Evolutionary conservation across 257 asterid genomes (phyloP).

Genomic region (Nyctanthes arbortristis): DNA sequence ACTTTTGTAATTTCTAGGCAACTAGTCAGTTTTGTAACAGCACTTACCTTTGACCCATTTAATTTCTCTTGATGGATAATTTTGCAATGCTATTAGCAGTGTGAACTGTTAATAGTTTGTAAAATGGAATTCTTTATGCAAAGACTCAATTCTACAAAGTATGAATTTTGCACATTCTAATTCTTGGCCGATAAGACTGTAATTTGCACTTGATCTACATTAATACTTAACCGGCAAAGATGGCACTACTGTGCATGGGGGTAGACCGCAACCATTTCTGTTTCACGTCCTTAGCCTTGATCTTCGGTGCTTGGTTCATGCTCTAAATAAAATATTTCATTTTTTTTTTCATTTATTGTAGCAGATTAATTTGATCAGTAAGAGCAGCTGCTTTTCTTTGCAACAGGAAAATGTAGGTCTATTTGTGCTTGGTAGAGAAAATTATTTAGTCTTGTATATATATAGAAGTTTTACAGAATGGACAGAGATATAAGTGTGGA

Average conservation of each 20-base stretch:
- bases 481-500: too few species aligned
- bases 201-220: not conserved
- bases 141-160: not conserved
- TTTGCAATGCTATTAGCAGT: not conserved
- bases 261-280: not conserved
- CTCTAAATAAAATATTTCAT: not conserved
- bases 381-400: not conserved
- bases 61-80: not conserved
- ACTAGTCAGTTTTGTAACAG: too few species aligned
- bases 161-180: not conserved
- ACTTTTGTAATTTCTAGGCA: too few species aligned
- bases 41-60: too few species aligned
- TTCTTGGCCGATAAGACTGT: not conserved
- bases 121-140: not conserved
- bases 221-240: not conserved
- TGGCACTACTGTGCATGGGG: not conserved
- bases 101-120: not conserved
- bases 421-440: not conserved
- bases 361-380: not conserved
- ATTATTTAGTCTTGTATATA: not conserved
- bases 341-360: not conserved
- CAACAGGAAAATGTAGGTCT: not conserved
- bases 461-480: too few species aligned
- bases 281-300: not conserved
- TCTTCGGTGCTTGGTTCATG: not conserved